Percentiles rank a stretch among this genome's conserved stretches.
Conservation (phyloP, 495 filamentous ascomycete genomes). For the Bathelium albidoporum region DNA sequence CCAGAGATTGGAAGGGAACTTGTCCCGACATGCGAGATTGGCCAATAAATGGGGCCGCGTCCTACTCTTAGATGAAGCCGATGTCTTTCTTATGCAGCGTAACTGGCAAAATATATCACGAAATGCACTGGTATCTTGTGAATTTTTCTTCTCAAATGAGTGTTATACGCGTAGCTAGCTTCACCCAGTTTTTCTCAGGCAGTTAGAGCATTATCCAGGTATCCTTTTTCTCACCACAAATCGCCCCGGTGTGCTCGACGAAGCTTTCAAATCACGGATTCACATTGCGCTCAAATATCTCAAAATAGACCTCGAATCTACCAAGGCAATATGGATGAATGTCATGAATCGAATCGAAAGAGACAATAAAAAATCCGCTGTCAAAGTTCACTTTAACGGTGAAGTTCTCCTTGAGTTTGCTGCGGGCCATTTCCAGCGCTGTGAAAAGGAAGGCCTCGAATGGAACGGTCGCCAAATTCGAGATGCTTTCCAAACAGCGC, state of each 20-base stretch:
- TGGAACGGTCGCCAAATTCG: constrained; percentile 17
- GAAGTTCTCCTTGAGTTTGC: neutral
- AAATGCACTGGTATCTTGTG: constrained; percentile 30
- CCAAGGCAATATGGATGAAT: neutral
- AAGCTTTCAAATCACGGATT: constrained; percentile 35
- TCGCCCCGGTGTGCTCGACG: constrained; percentile 39
- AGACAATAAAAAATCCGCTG: neutral
- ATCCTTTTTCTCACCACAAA: constrained; percentile 55
- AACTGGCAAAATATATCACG: constrained; percentile 28
- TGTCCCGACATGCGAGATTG: constrained; percentile 46
- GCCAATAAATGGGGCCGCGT: constrained; percentile 72
- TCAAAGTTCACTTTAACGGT: neutral
- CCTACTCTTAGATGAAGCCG: constrained; percentile 36
- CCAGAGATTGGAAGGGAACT: constrained; percentile 41
- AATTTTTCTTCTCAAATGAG: neutral
- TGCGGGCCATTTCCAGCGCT: neutral
- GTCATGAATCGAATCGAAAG: neutral
- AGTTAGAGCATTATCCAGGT: constrained; percentile 59
- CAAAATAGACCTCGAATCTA: constrained; percentile 2
- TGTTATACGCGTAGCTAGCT: neutral
- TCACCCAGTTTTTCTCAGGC: constrained; percentile 28
- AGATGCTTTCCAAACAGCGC: constrained; percentile 16
- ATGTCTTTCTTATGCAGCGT: constrained; percentile 31
- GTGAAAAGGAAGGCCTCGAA: neutral
- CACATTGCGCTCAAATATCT: constrained; percentile 39